Base-by-base conservation (phyloP, 441 rosid species). In the Mallotus repandus region DNA sequence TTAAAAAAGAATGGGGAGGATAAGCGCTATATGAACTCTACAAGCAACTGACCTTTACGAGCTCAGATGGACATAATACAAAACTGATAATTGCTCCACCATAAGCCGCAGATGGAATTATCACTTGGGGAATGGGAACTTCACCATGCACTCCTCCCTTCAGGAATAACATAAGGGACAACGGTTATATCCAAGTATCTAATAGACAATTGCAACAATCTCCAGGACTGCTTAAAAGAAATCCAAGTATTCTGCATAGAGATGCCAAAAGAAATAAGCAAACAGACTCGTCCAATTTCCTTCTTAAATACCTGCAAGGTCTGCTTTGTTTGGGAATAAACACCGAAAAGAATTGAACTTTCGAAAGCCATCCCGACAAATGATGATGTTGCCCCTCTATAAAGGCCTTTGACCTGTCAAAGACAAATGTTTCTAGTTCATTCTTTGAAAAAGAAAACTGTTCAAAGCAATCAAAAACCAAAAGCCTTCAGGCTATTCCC, bases 91-190 rank as follows among this genome's bases (percentile, higher is more conserved):
- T 84, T 73, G 97, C 82, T 81, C 97, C 99, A 78, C 88, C 89
- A 82, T 82, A 93, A 76, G 90, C 89, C 69, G 97, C 99, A 1
- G 99, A 86, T 62, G 99, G 99, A 84, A 96, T 85, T 78, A 95
- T 90, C 45, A 87, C 87, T 50, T 73, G 85, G 22, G 88, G 85
- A 32, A 81, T 84, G 58, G 93, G 97, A 59, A 68, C 75, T 78
- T 80, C 83, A 63, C 85, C 87, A 77, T 76, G 82, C 50, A 49
- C 72, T 76, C 77, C 88, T 84, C 86, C 89, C 96, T 93, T 77
- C 79, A 81, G 69, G 19, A 69, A 69, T 9, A 50, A 54, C 62
- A 58, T 15, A 78, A 65, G 13, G 4, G 46, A 63, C 52, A 49
- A 72, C 60, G 32, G 59, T 77, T 9, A 74, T 32, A 38, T 5